A percentile compares a stretch with the other conserved stretches of the same genome.
Conservation (phyloP, 2,329 filamentous ascomycete genomes). For the Coleophoma eucalyptorum region DNA sequence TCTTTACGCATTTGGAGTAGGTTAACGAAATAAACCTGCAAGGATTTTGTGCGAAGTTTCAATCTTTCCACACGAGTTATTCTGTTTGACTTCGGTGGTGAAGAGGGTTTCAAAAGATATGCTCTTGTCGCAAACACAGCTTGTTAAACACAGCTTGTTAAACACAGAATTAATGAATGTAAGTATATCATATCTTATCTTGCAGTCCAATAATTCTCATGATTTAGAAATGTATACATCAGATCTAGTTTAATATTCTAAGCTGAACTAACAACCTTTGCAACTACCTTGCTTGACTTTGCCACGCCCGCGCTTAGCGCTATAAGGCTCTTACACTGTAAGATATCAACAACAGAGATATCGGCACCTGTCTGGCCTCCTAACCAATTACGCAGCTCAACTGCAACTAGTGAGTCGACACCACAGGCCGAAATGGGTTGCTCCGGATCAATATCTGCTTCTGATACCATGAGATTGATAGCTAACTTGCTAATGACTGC, state of each 20-base stretch:
- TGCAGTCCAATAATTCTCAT: neutral
- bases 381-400: constrained; percentile 45
- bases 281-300: neutral
- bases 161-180: neutral
- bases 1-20: too few relatives aligned
- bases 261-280: neutral
- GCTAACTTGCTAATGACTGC: neutral
- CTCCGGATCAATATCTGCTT: constrained; percentile 31
- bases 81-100: too few relatives aligned
- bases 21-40: too few relatives aligned
- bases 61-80: too few relatives aligned
- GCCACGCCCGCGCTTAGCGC: neutral
- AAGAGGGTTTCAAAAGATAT: neutral
- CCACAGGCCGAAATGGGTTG: constrained; percentile 8
- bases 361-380: constrained; percentile 34
- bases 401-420: constrained; percentile 47
- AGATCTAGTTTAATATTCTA: neutral
- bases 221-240: neutral
- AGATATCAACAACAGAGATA: constrained; percentile 43
- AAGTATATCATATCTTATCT: neutral
- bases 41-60: too few relatives aligned
- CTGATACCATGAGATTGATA: constrained; percentile 35
- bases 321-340: neutral
- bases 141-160: neutral
- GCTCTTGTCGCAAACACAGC: neutral